Evolutionary conservation across 768 basidiomycete genomes (phyloP).

Genomic region (Crassisporium funariophilum): DNA sequence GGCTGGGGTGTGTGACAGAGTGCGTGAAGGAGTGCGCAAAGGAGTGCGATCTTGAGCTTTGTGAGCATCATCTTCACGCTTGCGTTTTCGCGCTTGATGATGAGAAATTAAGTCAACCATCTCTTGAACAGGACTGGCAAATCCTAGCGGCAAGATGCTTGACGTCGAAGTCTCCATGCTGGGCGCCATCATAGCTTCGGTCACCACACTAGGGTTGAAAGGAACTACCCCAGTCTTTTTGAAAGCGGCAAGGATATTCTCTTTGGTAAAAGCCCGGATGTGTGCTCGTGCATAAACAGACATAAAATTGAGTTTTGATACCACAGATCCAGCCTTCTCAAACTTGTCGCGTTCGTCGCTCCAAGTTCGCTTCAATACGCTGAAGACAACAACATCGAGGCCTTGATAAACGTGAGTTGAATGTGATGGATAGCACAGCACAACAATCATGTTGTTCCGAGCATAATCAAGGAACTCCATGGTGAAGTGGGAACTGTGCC

Average conservation of each 20-base stretch:
- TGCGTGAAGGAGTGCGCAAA: neutral
- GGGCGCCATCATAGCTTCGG: too few species aligned
- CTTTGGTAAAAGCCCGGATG: constrained; percentile 28
- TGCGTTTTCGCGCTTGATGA: neutral
- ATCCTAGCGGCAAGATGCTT: too few species aligned
- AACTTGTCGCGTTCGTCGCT: constrained; percentile 16
- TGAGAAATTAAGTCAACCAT: neutral
- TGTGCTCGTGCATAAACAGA: constrained; percentile 36
- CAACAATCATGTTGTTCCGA: constrained; percentile 34
- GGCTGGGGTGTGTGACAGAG: neutral
- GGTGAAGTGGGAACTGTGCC: constrained; percentile 29
- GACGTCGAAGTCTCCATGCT: too few species aligned
- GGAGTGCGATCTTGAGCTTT: neutral
- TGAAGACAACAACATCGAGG: constrained; percentile 39
- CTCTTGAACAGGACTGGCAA: neutral
- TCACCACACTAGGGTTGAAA: constrained; percentile 34
- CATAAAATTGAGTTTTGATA: constrained; percentile 41
- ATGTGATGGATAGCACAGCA: constrained; percentile 41
- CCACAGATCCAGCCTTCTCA: constrained; percentile 14
- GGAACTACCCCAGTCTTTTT: constrained; percentile 40
- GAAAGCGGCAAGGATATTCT: constrained; percentile 39
- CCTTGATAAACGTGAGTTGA: constrained; percentile 45
- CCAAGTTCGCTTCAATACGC: constrained; percentile 29
- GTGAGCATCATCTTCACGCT: neutral
- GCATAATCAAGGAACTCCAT: constrained; percentile 34